phyloP scores from a whole-genome alignment of 73 alveolate genomes.

The Paramecium caudatum region DNA sequence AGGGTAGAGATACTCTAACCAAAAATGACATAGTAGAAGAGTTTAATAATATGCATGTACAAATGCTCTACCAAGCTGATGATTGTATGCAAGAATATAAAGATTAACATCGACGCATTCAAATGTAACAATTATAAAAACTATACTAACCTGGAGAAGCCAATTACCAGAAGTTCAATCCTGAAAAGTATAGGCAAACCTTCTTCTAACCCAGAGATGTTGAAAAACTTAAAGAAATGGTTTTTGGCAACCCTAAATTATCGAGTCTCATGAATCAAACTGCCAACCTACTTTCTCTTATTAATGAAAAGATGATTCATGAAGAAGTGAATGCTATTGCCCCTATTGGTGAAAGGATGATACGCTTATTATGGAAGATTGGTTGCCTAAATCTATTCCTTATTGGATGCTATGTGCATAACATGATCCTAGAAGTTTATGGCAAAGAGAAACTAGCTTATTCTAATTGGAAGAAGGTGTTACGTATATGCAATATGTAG shows the following conservation, averaged over 20 bases:
- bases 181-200: background rate
- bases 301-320: background rate
- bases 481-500: conserved; percentile 29
- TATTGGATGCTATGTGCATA: background rate
- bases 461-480: conserved; percentile 52
- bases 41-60: background rate
- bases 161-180: conserved; percentile 24
- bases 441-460: conserved; percentile 37
- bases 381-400: conserved; percentile 16
- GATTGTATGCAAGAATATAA: conserved; percentile 20
- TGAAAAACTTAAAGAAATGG: background rate
- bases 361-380: conserved; percentile 43
- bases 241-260: background rate
- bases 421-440: conserved; percentile 10
- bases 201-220: background rate
- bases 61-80: conserved; percentile 21
- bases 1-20: background rate
- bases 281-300: background rate
- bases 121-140: conserved; percentile 31
- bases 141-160: conserved; percentile 56
- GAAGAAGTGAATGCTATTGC: conserved; percentile 24
- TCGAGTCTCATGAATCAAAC: background rate
- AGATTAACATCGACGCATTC: background rate
- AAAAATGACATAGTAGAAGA: conserved; percentile 37
- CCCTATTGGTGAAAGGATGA: conserved; percentile 45